Conservation (phyloP, 257 asterid genomes). For the Gentiana straminea region DNA sequence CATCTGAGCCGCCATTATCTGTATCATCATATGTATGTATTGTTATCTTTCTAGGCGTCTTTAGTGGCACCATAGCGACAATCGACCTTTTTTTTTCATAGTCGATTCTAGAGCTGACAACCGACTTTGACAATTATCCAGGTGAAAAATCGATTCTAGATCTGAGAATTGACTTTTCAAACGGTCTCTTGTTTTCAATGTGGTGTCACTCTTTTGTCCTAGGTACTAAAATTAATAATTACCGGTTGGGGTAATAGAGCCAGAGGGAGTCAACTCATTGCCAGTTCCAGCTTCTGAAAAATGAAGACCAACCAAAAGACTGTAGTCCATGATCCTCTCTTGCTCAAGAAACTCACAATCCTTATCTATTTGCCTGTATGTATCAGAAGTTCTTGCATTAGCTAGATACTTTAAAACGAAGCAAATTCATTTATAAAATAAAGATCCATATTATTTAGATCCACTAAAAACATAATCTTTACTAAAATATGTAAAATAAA, state of each 20-base stretch:
- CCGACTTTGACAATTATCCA: no score
- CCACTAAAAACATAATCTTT: neutral
- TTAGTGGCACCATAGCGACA: no score
- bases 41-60: neutral
- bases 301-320: slow-evolving; percentile 36
- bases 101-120: no score
- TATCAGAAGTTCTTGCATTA: neutral
- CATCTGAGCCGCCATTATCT: slow-evolving; percentile 56
- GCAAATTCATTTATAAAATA: neutral
- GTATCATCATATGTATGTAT: slow-evolving; percentile 7
- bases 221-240: neutral
- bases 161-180: no score
- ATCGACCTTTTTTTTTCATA: no score
- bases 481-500: neutral
- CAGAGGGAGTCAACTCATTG: slow-evolving; percentile 16
- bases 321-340: slow-evolving; percentile 38
- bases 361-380: slow-evolving; percentile 34
- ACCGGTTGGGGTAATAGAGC: slow-evolving; percentile 26
- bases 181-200: no score
- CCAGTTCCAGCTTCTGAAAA: slow-evolving; percentile 19
- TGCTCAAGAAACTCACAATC: slow-evolving; percentile 35
- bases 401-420: no score
- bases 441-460: neutral
- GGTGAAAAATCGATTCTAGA: no score
- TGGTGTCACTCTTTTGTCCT: no score